Percentiles rank a stretch among this genome's conserved stretches.
phyloP scores from a whole-genome alignment of 208 protist genomes.

The Endotrypanum monterogeii region DNA sequence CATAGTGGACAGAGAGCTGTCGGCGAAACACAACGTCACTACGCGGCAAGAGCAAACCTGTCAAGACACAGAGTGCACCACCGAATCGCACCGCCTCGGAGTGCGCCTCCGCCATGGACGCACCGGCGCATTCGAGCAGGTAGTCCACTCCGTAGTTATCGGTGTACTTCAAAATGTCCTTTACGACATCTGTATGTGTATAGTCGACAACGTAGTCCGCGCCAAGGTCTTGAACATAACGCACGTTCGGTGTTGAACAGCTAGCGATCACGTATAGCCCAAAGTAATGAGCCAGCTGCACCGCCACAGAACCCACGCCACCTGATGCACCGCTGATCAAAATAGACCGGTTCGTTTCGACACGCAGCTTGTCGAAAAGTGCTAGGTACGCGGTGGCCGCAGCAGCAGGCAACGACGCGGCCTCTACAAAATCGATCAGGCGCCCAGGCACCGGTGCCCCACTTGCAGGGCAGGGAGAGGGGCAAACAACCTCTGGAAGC shows the following conservation, averaged over 20 bases:
- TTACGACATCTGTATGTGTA: slow-evolving; percentile 48
- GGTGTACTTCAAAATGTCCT: slow-evolving; percentile 53
- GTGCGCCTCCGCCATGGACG: slow-evolving; percentile 41
- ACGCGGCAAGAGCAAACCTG: slow-evolving; percentile 32
- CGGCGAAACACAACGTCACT: slow-evolving; percentile 53
- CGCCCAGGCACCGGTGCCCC: slow-evolving; percentile 7
- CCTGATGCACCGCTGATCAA: slow-evolving; percentile 79
- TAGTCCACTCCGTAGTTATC: slow-evolving; percentile 82
- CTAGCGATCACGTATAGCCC: slow-evolving; percentile 69
- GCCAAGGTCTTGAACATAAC: slow-evolving; percentile 58
- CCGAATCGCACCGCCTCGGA: slow-evolving; percentile 64
- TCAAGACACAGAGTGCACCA: slow-evolving; percentile 63
- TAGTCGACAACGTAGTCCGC: slow-evolving; percentile 82
- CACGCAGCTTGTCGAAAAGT: slow-evolving; percentile 74
- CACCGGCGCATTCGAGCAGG: slow-evolving; percentile 60
- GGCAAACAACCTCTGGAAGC: slow-evolving; percentile 36
- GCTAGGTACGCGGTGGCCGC: slow-evolving; percentile 69
- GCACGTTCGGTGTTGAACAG: slow-evolving; percentile 55
- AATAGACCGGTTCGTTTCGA: slow-evolving; percentile 63
- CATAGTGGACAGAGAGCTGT: slow-evolving; percentile 68
- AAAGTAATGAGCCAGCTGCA: slow-evolving; percentile 79
- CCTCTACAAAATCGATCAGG: slow-evolving; percentile 72
- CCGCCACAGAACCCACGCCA: slow-evolving; percentile 71
- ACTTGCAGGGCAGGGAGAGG: slow-evolving; percentile 3
- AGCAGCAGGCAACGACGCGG: slow-evolving; percentile 64